A percentile compares a stretch with the other conserved stretches of the same genome.
Conservation (phyloP, 106 monocot genomes). For the Gastrodia elata region DNA sequence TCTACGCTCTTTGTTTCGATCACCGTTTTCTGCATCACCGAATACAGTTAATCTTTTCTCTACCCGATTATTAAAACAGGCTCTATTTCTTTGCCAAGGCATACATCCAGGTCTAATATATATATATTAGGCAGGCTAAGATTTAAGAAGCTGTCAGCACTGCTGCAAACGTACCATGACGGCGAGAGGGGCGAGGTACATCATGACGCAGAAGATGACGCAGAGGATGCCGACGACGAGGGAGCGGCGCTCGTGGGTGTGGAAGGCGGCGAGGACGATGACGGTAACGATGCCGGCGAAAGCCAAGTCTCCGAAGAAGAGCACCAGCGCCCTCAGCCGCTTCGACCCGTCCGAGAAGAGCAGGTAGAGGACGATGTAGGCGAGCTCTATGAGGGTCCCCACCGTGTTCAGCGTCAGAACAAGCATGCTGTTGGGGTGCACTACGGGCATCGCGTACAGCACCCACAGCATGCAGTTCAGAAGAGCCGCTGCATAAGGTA, state of each 20-base stretch:
- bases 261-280: no score
- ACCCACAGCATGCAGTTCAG: slow-evolving; percentile 44
- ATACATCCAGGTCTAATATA: not conserved
- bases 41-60: no score
- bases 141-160: not conserved
- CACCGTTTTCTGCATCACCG: slow-evolving; percentile 55
- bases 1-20: slow-evolving; percentile 81
- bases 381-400: slow-evolving; percentile 24
- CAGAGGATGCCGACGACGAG: slow-evolving; percentile 10
- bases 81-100: not conserved
- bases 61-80: no score
- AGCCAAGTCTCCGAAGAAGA: slow-evolving; percentile 10
- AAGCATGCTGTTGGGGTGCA: slow-evolving; percentile 26
- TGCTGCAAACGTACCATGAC: slow-evolving; percentile 12
- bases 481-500: slow-evolving; percentile 25
- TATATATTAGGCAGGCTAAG: not conserved
- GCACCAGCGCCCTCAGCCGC: not conserved
- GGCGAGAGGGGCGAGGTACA: slow-evolving; percentile 14
- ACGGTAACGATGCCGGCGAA: slow-evolving; percentile 13
- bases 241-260: not conserved
- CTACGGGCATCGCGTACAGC: slow-evolving; percentile 31
- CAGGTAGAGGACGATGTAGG: slow-evolving; percentile 28
- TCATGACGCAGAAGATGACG: slow-evolving; percentile 17
- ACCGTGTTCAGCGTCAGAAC: slow-evolving; percentile 37
- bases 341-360: slow-evolving; percentile 5